Evolutionary conservation across 305 asterid species (phyloP).

Genomic region (Fraxinus albicans): DNA sequence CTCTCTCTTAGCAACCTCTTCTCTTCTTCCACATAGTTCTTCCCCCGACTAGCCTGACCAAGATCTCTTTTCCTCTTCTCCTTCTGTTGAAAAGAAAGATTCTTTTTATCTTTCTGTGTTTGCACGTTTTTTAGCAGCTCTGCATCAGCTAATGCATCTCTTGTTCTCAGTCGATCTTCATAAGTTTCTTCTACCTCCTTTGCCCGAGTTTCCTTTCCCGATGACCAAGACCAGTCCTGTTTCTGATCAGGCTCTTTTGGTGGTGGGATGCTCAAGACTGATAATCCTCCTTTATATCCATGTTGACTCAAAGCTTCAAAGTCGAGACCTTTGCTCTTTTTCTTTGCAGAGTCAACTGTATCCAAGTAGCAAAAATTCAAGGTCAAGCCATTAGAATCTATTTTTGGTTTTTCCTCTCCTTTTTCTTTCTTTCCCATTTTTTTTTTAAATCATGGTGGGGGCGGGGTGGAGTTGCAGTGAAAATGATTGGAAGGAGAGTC

Average conservation of each 20-base stretch:
- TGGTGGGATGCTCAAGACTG: slow-evolving; percentile 79
- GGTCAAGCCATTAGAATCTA: not conserved
- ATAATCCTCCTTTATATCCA: slow-evolving; percentile 86
- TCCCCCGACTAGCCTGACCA: slow-evolving; percentile 93
- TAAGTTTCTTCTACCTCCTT: slow-evolving; percentile 68
- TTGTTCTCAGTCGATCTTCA: slow-evolving; percentile 71
- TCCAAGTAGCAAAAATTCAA: slow-evolving; percentile 12
- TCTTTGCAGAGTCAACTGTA: slow-evolving; percentile 54
- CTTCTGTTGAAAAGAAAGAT: slow-evolving; percentile 74
- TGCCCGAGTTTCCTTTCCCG: slow-evolving; percentile 53
- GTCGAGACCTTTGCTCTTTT: slow-evolving; percentile 65
- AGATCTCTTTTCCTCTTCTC: slow-evolving; percentile 95
- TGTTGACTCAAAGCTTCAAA: slow-evolving; percentile 75
- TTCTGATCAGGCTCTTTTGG: slow-evolving; percentile 69
- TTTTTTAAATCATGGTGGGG: not conserved
- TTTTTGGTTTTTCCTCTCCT: not conserved
- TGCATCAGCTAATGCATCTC: slow-evolving; percentile 53
- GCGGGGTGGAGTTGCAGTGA: not conserved
- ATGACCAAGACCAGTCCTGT: slow-evolving; percentile 83
- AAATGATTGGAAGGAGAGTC: not conserved
- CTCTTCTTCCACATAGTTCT: slow-evolving; percentile 96
- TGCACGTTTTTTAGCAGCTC: slow-evolving; percentile 55
- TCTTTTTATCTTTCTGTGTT: slow-evolving; percentile 57
- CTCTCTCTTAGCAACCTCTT: slow-evolving; percentile 82
- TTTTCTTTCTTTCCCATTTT: no score